Evolutionary conservation across 2,329 filamentous ascomycete genomes (phyloP), one percentile per base, ranked within the genome.

Genomic region (Blastomyces percursus): DNA sequence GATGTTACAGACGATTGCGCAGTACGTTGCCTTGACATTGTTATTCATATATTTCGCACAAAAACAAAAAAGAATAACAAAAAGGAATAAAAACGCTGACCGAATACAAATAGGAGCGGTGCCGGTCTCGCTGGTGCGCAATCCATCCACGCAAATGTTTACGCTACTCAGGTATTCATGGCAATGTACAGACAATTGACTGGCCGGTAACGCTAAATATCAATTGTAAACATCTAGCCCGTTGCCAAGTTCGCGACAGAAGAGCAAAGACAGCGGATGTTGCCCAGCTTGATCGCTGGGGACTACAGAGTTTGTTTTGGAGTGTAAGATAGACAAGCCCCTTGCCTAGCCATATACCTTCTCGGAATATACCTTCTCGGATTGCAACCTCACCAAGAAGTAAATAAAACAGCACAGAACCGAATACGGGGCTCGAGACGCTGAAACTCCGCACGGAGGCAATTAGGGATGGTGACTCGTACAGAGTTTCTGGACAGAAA

Each of bases 1-100:
- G 82, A 93, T 94, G 89, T 82, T 94, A 79, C 90, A 95, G 69
- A 89, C 89, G 1, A 89, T 92, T 62, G 79, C 87, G 0, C 87
- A 91, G 75, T 86, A 67, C 16, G 71, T 60, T 57, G 30, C 59
- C 1, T 21, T 40, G n/a, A 32, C 11, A 30, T 57, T 44, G 52
- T 19, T 60, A 21, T 52, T 52, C 19, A 30, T 7, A 11, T 27
- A 24, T 54, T 44, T 32, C 30, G 32, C n/a, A 40, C 8, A 35
- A 11, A 3, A 8, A 7, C 1, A 9, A 9, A 35, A 35, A 35
- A 32, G 2, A 32, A 2, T 7, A 32, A 1, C 32, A 35, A 35
- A 35, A 35, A 11, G 7, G 7, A 44, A 19, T 2, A 19, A 44
- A 44, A 1, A 44, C 6, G 46, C 63, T 61, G 59, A 60, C 44